Evolutionary conservation across 1,139 yeast species (phyloP), one percentile per base, ranked within the genome.

Genomic region (Suhomyces bokatorum): DNA sequence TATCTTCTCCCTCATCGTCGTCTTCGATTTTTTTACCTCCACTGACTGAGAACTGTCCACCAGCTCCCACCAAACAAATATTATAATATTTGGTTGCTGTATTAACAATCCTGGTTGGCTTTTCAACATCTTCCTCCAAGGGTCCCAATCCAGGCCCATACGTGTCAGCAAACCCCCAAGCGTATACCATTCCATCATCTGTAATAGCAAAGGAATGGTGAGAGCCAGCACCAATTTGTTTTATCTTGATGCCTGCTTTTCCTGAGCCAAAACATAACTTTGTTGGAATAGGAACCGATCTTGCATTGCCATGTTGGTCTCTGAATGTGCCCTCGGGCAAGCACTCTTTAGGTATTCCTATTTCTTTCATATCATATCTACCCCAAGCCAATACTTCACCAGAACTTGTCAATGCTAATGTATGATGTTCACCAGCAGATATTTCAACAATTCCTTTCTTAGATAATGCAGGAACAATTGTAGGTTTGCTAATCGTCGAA

Each of bases 111-210:
- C 93, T 78, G 0, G 96, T 86, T 37, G 97, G 97, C 16, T 69
- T 70, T 47, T 85, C 96, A 39, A 90, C 84, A 62, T 91, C 98
- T 39, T 87, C 97, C 37, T 88, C 96, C 29, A 85, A 77, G 8
- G 91, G 93, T 9, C 99, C 99, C 48, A 90, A 82, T 4, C 99
- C 99, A 29, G 93, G 84, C 17, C 96, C 99, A 63, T 88, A 93
- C 0, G 97, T 90, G 54, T 91, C 98, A 39, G 95, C 97, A 62
- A 91, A 93, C 1, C 99, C 99, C 99, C 99, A 93, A 1, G 97
- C 80, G 70, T 84, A 93, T 0, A 83, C 87, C 46, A 87, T 70
- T 6, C 99, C 99, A 55, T 88, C 91, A 30, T 75, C 80, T 8
- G 95, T 82, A 5, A 91, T 77, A 2, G 97, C 97, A 49, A 93